A percentile compares a stretch with the other conserved stretches of the same genome.
These are phyloP conservation scores for Byssothecium circinans DNA, from an alignment of 2,329 filamentous ascomycete species.

Conservation along the genomic window DNA sequence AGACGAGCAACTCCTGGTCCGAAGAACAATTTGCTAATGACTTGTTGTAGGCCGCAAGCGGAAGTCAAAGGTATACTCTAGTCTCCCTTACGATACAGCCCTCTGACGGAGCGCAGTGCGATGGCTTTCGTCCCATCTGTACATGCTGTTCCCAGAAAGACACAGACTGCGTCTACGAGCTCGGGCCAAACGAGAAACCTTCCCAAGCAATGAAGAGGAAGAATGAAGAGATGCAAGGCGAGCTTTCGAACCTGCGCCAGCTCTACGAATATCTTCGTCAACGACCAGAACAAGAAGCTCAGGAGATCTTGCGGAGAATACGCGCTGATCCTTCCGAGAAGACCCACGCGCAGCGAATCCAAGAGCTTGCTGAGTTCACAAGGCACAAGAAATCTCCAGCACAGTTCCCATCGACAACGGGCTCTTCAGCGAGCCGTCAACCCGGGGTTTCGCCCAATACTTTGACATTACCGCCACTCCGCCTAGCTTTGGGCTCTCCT, in stretches of 20 bases:
- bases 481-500: slow-evolving; percentile 28
- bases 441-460: slow-evolving; percentile 8
- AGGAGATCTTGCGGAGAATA: slow-evolving; percentile 32
- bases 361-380: slow-evolving; percentile 28
- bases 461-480: slow-evolving; percentile 33
- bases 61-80: slow-evolving; percentile 30
- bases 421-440: slow-evolving; percentile 3
- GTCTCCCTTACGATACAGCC: neutral
- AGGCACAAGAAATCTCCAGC: slow-evolving; percentile 19
- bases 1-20: neutral
- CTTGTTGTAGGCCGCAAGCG: slow-evolving; percentile 23
- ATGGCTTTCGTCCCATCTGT: slow-evolving; percentile 34
- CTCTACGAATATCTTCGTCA: slow-evolving; percentile 35
- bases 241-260: slow-evolving; percentile 35
- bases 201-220: slow-evolving; percentile 41
- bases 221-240: slow-evolving; percentile 41
- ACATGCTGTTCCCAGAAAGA: slow-evolving; percentile 38
- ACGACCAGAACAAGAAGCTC: slow-evolving; percentile 33
- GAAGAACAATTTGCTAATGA: neutral
- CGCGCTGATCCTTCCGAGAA: slow-evolving; percentile 20
- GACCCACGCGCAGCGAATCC: slow-evolving; percentile 26
- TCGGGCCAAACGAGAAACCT: slow-evolving; percentile 40
- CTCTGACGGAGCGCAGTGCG: slow-evolving; percentile 18
- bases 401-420: slow-evolving; percentile 8
- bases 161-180: slow-evolving; percentile 35